phyloP scores from a whole-genome alignment of 2,329 filamentous ascomycete genomes.

The Scytalidium sp. region DNA sequence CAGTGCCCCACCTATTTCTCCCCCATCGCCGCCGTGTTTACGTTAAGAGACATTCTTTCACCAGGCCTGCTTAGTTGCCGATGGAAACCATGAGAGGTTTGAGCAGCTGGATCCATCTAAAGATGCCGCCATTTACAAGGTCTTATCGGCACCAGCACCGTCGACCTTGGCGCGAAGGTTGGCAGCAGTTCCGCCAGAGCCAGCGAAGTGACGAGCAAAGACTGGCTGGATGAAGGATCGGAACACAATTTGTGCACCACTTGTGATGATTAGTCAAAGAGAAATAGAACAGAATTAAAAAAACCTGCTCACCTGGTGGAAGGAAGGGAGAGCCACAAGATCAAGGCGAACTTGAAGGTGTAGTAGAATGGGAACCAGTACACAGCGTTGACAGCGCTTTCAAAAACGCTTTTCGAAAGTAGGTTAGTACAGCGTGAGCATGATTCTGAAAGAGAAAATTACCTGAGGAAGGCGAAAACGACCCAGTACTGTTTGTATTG shows the following conservation, averaged over 20 bases:
- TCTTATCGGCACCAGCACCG: constrained; percentile 61
- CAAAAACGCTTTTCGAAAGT: constrained; percentile 57
- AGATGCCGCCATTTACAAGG: constrained; percentile 47
- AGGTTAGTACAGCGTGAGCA: constrained; percentile 3
- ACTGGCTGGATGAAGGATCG: constrained; percentile 90
- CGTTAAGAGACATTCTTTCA: not conserved
- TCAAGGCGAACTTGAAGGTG: constrained; percentile 97
- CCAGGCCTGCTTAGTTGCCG: not conserved
- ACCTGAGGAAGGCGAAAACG: constrained; percentile 77
- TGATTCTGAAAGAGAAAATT: constrained; percentile 26
- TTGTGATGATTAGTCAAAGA: constrained; percentile 35
- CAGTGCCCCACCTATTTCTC: not conserved
- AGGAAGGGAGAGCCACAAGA: constrained; percentile 97
- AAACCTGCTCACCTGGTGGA: constrained; percentile 74
- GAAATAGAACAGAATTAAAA: not conserved
- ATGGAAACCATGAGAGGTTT: not conserved
- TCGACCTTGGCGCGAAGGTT: constrained; percentile 89
- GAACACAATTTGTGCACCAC: constrained; percentile 95
- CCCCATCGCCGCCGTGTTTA: not conserved
- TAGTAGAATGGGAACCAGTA: constrained; percentile 99
- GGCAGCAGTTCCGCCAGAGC: constrained; percentile 69
- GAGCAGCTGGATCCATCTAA: not conserved
- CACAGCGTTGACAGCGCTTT: constrained; percentile 79
- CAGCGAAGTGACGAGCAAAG: constrained; percentile 84
- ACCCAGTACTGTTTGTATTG: constrained; percentile 74